Percentiles rank a stretch among this genome's conserved stretches.
Conservation (phyloP, 2,329 filamentous ascomycete genomes). For the Hymenoscyphus salicellus region DNA sequence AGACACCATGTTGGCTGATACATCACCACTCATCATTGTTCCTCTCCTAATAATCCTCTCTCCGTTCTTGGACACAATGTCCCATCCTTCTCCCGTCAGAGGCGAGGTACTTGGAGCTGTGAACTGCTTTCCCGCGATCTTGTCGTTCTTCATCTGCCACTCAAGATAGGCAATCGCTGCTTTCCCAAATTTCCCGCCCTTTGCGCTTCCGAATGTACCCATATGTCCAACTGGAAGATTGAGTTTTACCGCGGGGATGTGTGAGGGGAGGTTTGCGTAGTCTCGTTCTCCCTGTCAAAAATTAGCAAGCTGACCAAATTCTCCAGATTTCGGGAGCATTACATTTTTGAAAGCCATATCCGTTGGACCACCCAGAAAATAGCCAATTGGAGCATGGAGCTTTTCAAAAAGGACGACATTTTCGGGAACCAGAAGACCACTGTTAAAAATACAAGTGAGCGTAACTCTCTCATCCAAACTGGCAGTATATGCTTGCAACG, state of each 20-base stretch:
- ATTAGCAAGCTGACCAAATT: background rate
- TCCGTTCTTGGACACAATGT: background rate
- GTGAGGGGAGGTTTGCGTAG: background rate
- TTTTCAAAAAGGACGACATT: background rate
- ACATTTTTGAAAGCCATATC: slow-evolving; percentile 2
- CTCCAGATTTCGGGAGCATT: background rate
- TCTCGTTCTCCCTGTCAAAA: background rate
- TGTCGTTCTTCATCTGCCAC: background rate
- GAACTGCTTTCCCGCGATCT: background rate
- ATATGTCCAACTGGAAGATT: background rate
- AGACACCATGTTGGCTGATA: background rate
- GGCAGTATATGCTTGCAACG: background rate
- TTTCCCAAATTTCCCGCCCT: background rate
- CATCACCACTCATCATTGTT: background rate
- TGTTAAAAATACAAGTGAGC: background rate
- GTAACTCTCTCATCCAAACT: background rate
- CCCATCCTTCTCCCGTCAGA: background rate
- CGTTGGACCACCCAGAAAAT: slow-evolving; percentile 1
- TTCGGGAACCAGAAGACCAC: background rate
- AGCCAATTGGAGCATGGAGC: background rate
- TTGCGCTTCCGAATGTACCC: background rate
- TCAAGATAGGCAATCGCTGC: background rate
- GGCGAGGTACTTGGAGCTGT: background rate
- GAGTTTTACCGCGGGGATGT: background rate
- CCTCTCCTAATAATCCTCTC: background rate